Evolutionary conservation across 2,329 filamentous ascomycete species (phyloP).

Genomic region (Ophiostoma quercus): DNA sequence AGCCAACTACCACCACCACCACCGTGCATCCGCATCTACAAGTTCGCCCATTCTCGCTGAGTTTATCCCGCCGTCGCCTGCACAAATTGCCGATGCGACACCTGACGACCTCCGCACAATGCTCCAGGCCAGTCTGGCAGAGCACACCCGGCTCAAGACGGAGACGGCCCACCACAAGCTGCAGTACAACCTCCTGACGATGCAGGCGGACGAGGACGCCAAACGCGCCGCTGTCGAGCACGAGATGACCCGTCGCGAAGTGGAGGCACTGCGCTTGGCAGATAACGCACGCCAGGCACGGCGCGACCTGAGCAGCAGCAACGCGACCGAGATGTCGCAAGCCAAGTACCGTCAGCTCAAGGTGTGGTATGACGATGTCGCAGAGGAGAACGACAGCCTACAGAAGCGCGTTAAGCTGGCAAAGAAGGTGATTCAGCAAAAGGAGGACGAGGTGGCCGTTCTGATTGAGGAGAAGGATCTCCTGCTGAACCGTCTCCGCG

Average conservation of each 20-base stretch:
- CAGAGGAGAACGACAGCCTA: slow-evolving; percentile 60
- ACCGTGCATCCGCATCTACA: slow-evolving; percentile 4
- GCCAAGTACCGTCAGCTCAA: slow-evolving; percentile 58
- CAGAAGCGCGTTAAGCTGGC: slow-evolving; percentile 63
- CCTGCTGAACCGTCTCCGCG: slow-evolving; percentile 75
- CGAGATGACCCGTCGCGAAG: slow-evolving; percentile 82
- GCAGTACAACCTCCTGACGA: slow-evolving; percentile 75
- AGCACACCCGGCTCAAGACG: slow-evolving; percentile 63
- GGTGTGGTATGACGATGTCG: slow-evolving; percentile 58
- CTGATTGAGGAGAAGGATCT: slow-evolving; percentile 72
- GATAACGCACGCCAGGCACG: slow-evolving; percentile 62
- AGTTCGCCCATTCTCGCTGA: slow-evolving; percentile 32
- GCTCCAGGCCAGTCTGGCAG: slow-evolving; percentile 50
- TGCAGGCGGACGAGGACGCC: slow-evolving; percentile 78
- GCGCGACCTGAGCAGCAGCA: slow-evolving; percentile 46
- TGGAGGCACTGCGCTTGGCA: slow-evolving; percentile 72
- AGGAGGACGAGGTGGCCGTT: slow-evolving; percentile 65
- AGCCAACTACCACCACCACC: neutral
- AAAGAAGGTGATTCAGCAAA: slow-evolving; percentile 71
- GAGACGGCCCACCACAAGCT: slow-evolving; percentile 85
- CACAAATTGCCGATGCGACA: slow-evolving; percentile 50
- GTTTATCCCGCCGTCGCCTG: slow-evolving; percentile 44
- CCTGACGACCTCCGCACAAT: slow-evolving; percentile 53
- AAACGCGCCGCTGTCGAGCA: slow-evolving; percentile 87
- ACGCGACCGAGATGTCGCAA: slow-evolving; percentile 44